A percentile compares a stretch with the other conserved stretches of the same genome.
Conservation (phyloP, 768 basidiomycete species). For the Xerocomellus chrysenteron region DNA sequence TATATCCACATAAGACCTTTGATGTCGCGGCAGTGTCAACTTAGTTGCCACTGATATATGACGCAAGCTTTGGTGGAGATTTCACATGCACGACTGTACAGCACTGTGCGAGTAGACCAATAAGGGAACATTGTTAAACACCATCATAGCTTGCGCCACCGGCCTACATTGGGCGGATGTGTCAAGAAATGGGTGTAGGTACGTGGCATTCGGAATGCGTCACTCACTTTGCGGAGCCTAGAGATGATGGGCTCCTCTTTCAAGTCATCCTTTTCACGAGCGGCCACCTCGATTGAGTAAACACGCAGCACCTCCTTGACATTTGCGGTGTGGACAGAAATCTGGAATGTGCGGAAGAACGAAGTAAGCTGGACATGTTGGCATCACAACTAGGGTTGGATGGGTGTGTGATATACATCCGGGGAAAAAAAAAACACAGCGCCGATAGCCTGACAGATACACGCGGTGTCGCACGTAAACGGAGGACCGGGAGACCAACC, state of each 20-base stretch:
- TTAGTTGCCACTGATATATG: conserved; percentile 24
- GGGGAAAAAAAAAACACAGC: conserved; percentile 5
- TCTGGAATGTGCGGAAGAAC: conserved; percentile 44
- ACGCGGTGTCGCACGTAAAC: conserved; percentile 18
- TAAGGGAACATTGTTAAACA: conserved; percentile 43
- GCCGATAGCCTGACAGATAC: conserved; percentile 14
- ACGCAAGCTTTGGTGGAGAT: conserved; percentile 13
- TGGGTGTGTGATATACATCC: conserved; percentile 23
- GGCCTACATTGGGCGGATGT: conserved; percentile 47
- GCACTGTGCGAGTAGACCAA: conserved; percentile 12
- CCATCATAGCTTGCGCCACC: conserved; percentile 91
- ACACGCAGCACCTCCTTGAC: conserved; percentile 78
- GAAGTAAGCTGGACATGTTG: conserved; percentile 25
- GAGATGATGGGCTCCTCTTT: conserved; percentile 84
- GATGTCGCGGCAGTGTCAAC: conserved; percentile 21
- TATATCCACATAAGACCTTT: conserved; percentile 4
- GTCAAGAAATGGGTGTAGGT: conserved; percentile 16
- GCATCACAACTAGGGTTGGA: conserved; percentile 24
- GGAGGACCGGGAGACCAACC: conserved; percentile 43
- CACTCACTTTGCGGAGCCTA: conserved; percentile 75
- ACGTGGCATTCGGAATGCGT: not conserved
- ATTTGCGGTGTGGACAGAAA: conserved; percentile 88
- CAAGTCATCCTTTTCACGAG: conserved; percentile 79
- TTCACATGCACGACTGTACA: conserved; percentile 13
- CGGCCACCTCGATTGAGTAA: conserved; percentile 87